phyloP scores from a whole-genome alignment of 2,329 filamentous ascomycete genomes.

The Myriosclerotinia curreyana region DNA sequence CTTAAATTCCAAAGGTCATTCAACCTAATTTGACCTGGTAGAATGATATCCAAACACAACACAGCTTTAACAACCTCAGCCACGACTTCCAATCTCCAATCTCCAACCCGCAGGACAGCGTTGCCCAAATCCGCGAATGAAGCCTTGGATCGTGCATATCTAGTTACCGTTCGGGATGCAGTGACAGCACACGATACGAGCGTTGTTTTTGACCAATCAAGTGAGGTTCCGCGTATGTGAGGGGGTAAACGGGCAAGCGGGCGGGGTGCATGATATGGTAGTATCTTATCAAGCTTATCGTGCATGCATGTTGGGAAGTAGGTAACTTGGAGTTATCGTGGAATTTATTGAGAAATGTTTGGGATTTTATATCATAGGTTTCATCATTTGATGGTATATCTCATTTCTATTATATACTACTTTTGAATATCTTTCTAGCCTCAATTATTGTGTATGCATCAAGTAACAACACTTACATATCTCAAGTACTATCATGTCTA shows the following conservation, averaged over 20 bases:
- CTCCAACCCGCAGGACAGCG: too few species aligned
- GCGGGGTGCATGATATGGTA: slow-evolving; percentile 3
- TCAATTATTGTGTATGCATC: neutral
- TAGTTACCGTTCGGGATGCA: neutral
- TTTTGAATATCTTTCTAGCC: neutral
- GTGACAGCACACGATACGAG: slow-evolving; percentile 5
- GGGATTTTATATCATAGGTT: neutral
- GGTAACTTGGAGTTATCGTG: too few species aligned
- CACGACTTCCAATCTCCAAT: too few species aligned
- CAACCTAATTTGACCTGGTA: too few species aligned
- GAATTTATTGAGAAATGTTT: neutral
- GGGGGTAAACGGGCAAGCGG: neutral
- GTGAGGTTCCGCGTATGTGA: neutral
- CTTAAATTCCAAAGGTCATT: neutral
- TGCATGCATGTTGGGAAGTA: neutral
- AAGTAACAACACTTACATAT: too few species aligned
- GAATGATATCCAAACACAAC: neutral
- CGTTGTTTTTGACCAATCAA: neutral
- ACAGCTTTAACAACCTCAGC: too few species aligned
- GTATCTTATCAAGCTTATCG: too few species aligned
- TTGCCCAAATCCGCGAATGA: neutral
- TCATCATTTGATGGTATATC: neutral
- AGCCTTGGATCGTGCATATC: neutral
- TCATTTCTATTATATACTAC: neutral
- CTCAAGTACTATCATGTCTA: neutral